Base-by-base conservation (phyloP, 1,284 basidiomycete genomes). In the Lignosus rhinocerotis region DNA sequence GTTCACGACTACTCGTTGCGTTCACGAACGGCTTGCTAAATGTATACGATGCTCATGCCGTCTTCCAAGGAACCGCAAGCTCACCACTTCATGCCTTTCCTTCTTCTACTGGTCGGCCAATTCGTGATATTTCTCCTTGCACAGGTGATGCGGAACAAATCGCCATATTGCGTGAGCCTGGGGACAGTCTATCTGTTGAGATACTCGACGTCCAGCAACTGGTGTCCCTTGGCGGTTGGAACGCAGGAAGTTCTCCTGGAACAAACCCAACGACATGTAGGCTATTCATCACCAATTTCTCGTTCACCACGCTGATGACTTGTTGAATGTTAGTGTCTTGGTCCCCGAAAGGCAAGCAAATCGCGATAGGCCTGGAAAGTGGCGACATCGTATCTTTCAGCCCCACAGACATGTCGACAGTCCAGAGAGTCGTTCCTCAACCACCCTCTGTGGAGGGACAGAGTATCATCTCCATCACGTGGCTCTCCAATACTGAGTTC, bases 341-440 rank as follows among this genome's bases (percentile, higher is more conserved):
- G 92, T 94, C 93, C 2, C 87, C 91, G 2, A 93, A 92, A 69
- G 93, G 92, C 46, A 94, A 93, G 70, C 92, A 93, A 62, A 73
- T 94, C 34, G 92, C 90, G 0, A 80, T 93, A 42, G 93, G 90
- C 32, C 73, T 92, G 14, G 80, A 81, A 58, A 80, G 78, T 17
- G 92, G 93, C 3, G 85, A 89, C 56, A 85, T 94, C 33, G 70
- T 88, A 42, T 87, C 91, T 2, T 90, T 86, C 69, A 80, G 81
- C 39, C 81, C 88, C 17, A 78, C 79, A 6, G 84, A 86, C 56
- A 81, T 81, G 12, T 73, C 78, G 2, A 70, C 78, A 6, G 76
- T 78, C 9, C 86, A 90, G 67, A 84, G 80, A 51, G 80, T 84
- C 58, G 78, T 92, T 43, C 76, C 80, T 2, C 73, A 67, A 25